Percentiles rank a stretch among this genome's conserved stretches.
phyloP scores from a whole-genome alignment of 768 basidiomycete genomes.

The Amylocystis lapponica region DNA sequence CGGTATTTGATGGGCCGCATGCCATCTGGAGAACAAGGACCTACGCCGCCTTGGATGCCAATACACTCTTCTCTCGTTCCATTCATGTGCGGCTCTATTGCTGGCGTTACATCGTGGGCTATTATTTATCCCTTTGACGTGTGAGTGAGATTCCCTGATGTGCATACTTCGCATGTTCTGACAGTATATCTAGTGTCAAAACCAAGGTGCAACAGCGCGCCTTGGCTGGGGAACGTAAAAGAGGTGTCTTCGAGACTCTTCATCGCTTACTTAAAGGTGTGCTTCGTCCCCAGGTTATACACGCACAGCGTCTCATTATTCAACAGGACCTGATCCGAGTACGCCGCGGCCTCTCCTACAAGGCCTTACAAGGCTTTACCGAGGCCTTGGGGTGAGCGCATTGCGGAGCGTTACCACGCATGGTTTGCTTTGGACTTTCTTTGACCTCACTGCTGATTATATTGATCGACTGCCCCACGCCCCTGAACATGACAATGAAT shows the following conservation, averaged over 20 bases:
- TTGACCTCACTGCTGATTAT: slow-evolving; percentile 72
- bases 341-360: slow-evolving; percentile 69
- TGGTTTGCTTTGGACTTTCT: slow-evolving; percentile 90
- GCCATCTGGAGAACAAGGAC: slow-evolving; percentile 74
- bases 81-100: slow-evolving; percentile 85
- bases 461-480: slow-evolving; percentile 52
- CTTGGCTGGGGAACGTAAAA: slow-evolving; percentile 69
- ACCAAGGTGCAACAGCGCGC: slow-evolving; percentile 95
- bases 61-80: slow-evolving; percentile 76
- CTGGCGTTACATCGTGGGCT: slow-evolving; percentile 62
- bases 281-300: slow-evolving; percentile 4
- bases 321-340: slow-evolving; percentile 68
- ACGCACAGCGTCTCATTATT: neutral
- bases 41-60: slow-evolving; percentile 81
- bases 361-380: slow-evolving; percentile 83
- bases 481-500: neutral
- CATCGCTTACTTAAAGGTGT: slow-evolving; percentile 75
- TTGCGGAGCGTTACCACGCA: slow-evolving; percentile 90
- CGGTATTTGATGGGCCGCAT: slow-evolving; percentile 78
- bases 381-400: slow-evolving; percentile 91
- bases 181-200: slow-evolving; percentile 57
- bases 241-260: slow-evolving; percentile 69
- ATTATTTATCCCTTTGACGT: slow-evolving; percentile 91
- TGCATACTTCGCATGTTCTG: slow-evolving; percentile 1
- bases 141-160: slow-evolving; percentile 36